Evolutionary conservation across 345 rosid genomes (phyloP).

Genomic region (Lepidium didymum): DNA sequence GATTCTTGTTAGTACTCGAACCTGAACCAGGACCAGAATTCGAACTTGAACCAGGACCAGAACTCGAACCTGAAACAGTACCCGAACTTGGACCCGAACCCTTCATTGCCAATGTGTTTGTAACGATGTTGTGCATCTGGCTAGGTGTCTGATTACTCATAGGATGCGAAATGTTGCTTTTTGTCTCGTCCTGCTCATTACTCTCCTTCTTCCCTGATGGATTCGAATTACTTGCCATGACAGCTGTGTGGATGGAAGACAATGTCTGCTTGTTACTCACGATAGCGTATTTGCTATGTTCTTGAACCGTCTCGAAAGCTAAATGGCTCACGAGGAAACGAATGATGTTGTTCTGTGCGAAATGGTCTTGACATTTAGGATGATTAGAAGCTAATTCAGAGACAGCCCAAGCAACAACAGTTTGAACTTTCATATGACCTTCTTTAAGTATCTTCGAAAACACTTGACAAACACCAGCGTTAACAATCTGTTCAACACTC

Average conservation of each 20-base stretch:
- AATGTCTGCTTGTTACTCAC: constrained; percentile 39
- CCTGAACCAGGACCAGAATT: not conserved
- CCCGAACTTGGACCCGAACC: constrained; percentile 4
- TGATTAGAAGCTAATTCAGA: constrained; percentile 60
- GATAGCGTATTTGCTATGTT: constrained; percentile 60
- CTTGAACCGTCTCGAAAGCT: constrained; percentile 81
- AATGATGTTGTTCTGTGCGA: constrained; percentile 61
- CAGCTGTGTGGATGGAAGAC: constrained; percentile 45
- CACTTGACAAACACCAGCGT: constrained; percentile 61
- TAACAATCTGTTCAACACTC: constrained; percentile 72
- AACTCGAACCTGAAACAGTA: not conserved
- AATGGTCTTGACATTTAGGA: constrained; percentile 69
- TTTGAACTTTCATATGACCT: constrained; percentile 70
- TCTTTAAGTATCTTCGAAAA: constrained; percentile 80
- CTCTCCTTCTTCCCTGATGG: not conserved
- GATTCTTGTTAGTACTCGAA: constrained; percentile 5
- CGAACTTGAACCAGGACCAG: not conserved
- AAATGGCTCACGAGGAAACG: constrained; percentile 75
- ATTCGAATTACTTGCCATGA: constrained; percentile 36
- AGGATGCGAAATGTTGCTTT: constrained; percentile 33
- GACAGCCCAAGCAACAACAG: constrained; percentile 66
- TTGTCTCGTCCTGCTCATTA: constrained; percentile 16
- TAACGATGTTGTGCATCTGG: constrained; percentile 44
- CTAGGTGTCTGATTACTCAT: constrained; percentile 35
- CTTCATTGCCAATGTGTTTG: constrained; percentile 36